A percentile compares a stretch with the other conserved stretches of the same genome.
Conservation (phyloP, 306 rosid genomes). For the Gastrolobium bilobum region DNA sequence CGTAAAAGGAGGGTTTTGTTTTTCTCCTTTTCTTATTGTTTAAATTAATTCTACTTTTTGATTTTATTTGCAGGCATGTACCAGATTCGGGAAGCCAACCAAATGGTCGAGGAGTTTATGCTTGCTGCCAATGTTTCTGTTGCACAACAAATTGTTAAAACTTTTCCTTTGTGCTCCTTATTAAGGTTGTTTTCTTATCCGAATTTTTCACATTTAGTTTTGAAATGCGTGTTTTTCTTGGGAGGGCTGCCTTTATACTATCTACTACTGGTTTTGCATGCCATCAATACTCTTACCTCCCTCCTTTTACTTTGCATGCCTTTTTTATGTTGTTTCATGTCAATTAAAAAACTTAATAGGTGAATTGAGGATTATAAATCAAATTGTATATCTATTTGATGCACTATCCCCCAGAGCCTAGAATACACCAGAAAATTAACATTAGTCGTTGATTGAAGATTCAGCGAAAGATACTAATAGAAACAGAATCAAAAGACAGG, state of each 20-base stretch:
- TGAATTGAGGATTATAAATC: constrained; percentile 21
- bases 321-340: constrained; percentile 1
- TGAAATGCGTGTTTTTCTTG: constrained; percentile 6
- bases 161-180: constrained; percentile 78
- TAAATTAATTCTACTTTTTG: constrained; percentile 29
- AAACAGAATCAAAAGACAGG: too few relatives aligned
- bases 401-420: background rate
- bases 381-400: background rate
- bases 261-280: background rate
- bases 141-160: constrained; percentile 84
- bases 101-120: constrained; percentile 99
- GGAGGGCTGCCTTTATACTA: background rate
- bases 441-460: background rate
- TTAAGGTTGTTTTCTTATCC: constrained; percentile 67
- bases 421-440: too few relatives aligned
- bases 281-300: too few relatives aligned
- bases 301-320: too few relatives aligned
- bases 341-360: background rate
- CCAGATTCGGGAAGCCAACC: constrained; percentile 98
- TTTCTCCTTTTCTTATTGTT: background rate
- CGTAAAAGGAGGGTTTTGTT: background rate
- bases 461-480: background rate
- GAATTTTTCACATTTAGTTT: constrained; percentile 29
- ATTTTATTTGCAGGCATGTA: constrained; percentile 80
- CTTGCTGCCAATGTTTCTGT: constrained; percentile 98